phyloP scores from a whole-genome alignment of 2,329 filamentous ascomycete genomes.

The Sarocladiaceae sp. region DNA sequence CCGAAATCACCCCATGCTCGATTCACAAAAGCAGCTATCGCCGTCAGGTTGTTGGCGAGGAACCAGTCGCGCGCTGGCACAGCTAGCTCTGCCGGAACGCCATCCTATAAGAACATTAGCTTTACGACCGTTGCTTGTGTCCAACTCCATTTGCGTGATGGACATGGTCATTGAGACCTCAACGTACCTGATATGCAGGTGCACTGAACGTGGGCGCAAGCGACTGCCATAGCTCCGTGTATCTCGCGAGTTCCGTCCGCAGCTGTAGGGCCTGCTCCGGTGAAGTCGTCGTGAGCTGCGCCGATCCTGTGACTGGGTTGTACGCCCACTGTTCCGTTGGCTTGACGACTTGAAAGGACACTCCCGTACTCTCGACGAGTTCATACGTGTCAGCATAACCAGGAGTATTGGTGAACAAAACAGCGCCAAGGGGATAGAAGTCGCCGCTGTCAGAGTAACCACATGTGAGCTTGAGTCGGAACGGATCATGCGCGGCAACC shows the following conservation, averaged over 20 bases:
- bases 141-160: not conserved
- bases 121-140: not conserved
- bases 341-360: not conserved
- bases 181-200: not conserved
- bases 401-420: not conserved
- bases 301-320: not conserved
- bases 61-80: not conserved
- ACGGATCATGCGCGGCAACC: not conserved
- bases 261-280: not conserved
- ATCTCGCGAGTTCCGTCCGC: not conserved
- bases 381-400: not conserved
- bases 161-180: not conserved
- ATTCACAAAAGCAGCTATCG: not conserved
- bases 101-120: not conserved
- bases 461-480: not conserved
- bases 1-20: slow-evolving; percentile 1
- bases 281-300: not conserved
- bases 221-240: not conserved
- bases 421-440: slow-evolving; percentile 1
- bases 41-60: slow-evolving; percentile 1
- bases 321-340: not conserved
- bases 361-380: not conserved
- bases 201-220: not conserved
- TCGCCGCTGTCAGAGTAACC: not conserved
- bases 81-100: not conserved